These are phyloP conservation scores for Salix arbutifolia DNA, from an alignment of 345 rosid species.

Conservation along the genomic window DNA sequence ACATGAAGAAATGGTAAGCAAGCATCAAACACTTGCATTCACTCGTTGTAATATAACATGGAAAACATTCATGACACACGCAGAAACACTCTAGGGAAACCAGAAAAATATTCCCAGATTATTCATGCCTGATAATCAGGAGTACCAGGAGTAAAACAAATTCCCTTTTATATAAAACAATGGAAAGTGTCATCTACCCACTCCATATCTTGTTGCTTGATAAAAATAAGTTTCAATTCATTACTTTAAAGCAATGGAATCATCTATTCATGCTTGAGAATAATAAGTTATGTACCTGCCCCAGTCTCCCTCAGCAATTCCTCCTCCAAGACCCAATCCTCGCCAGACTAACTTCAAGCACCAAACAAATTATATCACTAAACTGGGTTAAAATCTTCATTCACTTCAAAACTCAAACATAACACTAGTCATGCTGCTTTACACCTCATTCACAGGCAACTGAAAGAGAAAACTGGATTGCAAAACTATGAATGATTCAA, in stretches of 20 bases:
- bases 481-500: neutral
- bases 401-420: neutral
- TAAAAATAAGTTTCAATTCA: neutral
- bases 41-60: neutral
- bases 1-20: neutral
- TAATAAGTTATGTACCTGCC: slow-evolving; percentile 46
- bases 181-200: neutral
- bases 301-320: slow-evolving; percentile 68
- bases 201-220: neutral
- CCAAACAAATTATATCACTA: slow-evolving; percentile 8
- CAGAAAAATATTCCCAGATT: neutral
- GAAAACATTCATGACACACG: neutral
- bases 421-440: neutral
- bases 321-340: slow-evolving; percentile 93
- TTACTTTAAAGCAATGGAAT: neutral
- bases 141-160: neutral
- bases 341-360: slow-evolving; percentile 72
- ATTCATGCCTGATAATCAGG: neutral
- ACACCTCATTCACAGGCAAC: neutral
- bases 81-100: neutral
- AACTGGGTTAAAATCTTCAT: neutral
- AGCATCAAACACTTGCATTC: neutral
- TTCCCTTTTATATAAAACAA: neutral
- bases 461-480: neutral
- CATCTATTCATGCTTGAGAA: neutral